phyloP scores from a whole-genome alignment of 1,284 basidiomycete genomes.

The Tilletia walkeri region DNA sequence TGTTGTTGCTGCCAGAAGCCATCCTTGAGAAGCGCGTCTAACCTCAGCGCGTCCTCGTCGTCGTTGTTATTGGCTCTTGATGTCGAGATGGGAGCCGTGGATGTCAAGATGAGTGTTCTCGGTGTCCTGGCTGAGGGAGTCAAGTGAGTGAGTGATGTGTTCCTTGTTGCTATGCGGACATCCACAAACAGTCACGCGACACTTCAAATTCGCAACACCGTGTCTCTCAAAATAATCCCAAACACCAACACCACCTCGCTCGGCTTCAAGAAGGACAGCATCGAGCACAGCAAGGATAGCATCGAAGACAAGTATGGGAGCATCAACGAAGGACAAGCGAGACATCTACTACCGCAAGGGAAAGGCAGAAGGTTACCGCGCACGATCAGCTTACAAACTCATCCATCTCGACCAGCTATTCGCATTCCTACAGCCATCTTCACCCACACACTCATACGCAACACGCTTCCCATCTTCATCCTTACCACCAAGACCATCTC shows the following conservation, averaged over 20 bases:
- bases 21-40: not conserved
- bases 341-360: slow-evolving; percentile 62
- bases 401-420: slow-evolving; percentile 62
- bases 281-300: not conserved
- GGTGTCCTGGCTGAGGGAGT: not conserved
- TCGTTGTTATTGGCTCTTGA: not conserved
- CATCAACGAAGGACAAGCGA: slow-evolving; percentile 58
- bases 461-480: not conserved
- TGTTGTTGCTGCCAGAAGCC: not conserved
- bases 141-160: too few relatives aligned
- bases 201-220: too few relatives aligned
- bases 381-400: slow-evolving; percentile 63
- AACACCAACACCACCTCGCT: not conserved
- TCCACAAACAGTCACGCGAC: too few relatives aligned
- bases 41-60: too few relatives aligned
- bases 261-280: not conserved
- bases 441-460: not conserved
- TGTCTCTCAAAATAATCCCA: too few relatives aligned
- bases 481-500: slow-evolving; percentile 22
- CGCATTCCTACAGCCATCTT: slow-evolving; percentile 56
- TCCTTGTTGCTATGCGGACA: too few relatives aligned
- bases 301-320: slow-evolving; percentile 37
- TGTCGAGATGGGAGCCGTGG: not conserved
- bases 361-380: slow-evolving; percentile 60
- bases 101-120: not conserved